Conservation (phyloP, 169 alveolate species). For the Toxoplasma gondii region DNA sequence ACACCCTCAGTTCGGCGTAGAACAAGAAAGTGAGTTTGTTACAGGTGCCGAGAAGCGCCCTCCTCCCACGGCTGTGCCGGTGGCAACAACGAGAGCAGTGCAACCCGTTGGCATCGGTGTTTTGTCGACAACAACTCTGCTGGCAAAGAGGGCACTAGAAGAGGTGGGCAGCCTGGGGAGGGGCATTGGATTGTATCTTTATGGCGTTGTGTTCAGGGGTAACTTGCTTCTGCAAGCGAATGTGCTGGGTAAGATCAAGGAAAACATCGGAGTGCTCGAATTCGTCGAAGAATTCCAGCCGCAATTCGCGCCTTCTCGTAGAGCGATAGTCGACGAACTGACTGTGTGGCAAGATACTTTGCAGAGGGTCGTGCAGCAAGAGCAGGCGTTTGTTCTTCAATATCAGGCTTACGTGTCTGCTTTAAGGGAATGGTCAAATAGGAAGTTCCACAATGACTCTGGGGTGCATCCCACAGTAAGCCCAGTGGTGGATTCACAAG, state of each 20-base stretch:
- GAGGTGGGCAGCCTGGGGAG: background rate
- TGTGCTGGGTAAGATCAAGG: background rate
- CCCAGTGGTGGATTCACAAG: too few relatives aligned
- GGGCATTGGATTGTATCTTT: background rate
- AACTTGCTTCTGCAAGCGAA: background rate
- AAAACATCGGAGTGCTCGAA: background rate
- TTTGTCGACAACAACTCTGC: background rate
- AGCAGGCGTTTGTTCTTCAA: background rate
- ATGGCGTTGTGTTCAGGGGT: background rate
- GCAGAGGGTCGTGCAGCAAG: background rate
- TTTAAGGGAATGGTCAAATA: too few relatives aligned
- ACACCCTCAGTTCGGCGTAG: too few relatives aligned
- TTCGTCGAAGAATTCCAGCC: slow-evolving; percentile 17
- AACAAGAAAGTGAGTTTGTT: too few relatives aligned
- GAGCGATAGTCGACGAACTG: background rate
- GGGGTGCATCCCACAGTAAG: too few relatives aligned
- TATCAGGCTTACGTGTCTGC: too few relatives aligned
- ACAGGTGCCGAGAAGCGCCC: too few relatives aligned
- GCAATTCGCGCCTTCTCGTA: background rate
- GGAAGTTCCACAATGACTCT: too few relatives aligned
- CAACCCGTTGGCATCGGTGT: background rate
- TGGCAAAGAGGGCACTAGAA: background rate
- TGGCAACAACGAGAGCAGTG: too few relatives aligned
- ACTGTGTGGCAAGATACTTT: background rate
- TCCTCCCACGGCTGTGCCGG: too few relatives aligned